Base-by-base conservation (phyloP, 768 basidiomycete species). In the Boletus eberwhitei region DNA sequence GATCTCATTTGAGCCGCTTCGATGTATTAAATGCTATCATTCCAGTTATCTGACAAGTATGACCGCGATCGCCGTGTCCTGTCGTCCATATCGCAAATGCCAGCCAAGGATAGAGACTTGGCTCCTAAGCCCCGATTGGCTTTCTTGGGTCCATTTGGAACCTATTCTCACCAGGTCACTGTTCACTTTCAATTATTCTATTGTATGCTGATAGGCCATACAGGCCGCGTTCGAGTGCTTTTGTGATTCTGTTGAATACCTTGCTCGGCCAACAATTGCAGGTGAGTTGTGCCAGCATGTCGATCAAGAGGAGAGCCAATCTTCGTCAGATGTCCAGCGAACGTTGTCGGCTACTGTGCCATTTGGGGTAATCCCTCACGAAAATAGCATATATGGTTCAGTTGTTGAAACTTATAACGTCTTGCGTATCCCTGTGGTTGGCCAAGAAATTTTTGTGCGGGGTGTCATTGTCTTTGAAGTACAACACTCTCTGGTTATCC, bases 41-140 rank as follows among this genome's bases (percentile, higher is more conserved):
- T 45, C 13, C 57, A 93, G 90, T 77, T 93, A 19, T 91, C 90
- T 17, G 90, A 93, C 70, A 91, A 89, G 71, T 93, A 86, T 62
- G 90, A 92, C 73, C 86, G 90, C 41, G 88, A 34, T 66, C 84
- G 87, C 43, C 78, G 88, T 48, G 79, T 79, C 45, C 73, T 83
- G 49, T 66, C 68, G 16, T 60, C 80, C 80, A 59, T 76, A 43
- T 65, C 77, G 41, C 74, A 71, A 52, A 64, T 81, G 50, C 77
- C 86, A 46, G 76, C 72, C 50, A 87, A 87, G 66, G 88, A 90
- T 56, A 77, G 87, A 64, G 88, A 88, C 55, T 59, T 71, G 26
- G 79, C 83, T 19, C 81, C 86, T 31, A 67, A 54, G 39, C 64
- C 66, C 7, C 60, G 48, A 37, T 50, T 89, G 21, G 80, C 81